Percentiles rank a stretch among this genome's conserved stretches.
Evolutionary conservation across 306 rosid species (phyloP).

Genomic region (Acacia crassicarpa): DNA sequence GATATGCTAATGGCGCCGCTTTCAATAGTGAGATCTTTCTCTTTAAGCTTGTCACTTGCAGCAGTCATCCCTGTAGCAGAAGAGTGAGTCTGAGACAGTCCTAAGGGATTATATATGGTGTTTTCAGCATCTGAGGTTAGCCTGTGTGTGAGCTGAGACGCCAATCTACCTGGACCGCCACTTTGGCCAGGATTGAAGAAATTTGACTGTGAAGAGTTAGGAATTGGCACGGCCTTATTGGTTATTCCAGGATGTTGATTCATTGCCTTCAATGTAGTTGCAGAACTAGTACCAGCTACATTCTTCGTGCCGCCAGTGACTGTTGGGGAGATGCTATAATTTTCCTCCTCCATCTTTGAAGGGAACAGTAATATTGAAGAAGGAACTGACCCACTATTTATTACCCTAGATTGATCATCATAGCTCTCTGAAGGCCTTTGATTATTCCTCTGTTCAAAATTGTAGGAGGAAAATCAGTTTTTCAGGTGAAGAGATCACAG

Average conservation of each 20-base stretch:
- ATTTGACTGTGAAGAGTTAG: conserved; percentile 59
- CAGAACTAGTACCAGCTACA: conserved; percentile 58
- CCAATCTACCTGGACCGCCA: conserved; percentile 42
- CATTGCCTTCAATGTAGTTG: conserved; percentile 54
- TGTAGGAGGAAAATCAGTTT: conserved; percentile 21
- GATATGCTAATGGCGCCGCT: conserved; percentile 91
- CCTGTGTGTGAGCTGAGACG: conserved; percentile 53
- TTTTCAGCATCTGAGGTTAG: conserved; percentile 57
- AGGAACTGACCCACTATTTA: conserved; percentile 53
- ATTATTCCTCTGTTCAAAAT: conserved; percentile 60
- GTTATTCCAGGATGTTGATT: conserved; percentile 57
- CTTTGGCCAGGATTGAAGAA: conserved; percentile 48
- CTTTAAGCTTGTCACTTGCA: conserved; percentile 69
- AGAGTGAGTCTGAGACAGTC: conserved; percentile 45
- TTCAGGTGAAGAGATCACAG: not conserved
- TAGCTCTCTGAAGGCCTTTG: conserved; percentile 59
- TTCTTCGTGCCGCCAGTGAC: conserved; percentile 51
- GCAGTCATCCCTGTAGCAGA: conserved; percentile 39
- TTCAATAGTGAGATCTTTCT: conserved; percentile 76
- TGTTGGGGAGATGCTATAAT: conserved; percentile 45
- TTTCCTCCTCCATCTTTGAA: conserved; percentile 61
- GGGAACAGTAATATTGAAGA: conserved; percentile 67
- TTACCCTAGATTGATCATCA: conserved; percentile 44
- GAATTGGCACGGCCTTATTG: conserved; percentile 54
- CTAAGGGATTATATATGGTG: conserved; percentile 43